Evolutionary conservation across 139 green algal genomes (phyloP), one percentile per base, ranked within the genome.

Genomic region (Bryopsis sp.): DNA sequence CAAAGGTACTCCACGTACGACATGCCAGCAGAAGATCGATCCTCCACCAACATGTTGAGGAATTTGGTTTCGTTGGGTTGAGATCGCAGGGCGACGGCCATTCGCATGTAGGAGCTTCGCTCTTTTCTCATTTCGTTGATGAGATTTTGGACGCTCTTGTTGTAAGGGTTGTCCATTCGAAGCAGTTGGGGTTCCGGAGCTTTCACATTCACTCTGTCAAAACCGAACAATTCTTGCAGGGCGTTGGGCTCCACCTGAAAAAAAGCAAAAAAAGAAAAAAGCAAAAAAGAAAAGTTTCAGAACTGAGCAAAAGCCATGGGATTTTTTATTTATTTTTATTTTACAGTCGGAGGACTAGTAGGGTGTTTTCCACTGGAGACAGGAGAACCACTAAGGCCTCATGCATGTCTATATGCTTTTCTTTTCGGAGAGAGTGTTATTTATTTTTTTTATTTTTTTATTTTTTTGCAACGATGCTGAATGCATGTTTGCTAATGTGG

Each of bases 1-100:
- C 90, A 95, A 39, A 96, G 73, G 71, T 82, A 93, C 74, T 96
- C 90, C 36, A 96, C 86, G 67, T 96, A 96, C 48, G 67, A 83
- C 75, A 84, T 82, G 26, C 88, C 88, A 1, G 72, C 80, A 1
- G 58, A 75, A 8, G 63, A 77, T 6, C 80, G 68, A 70, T 96
- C 90, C 73, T 96, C 90, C n/a, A 92, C 75, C 70, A 96, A 76
- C 29, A 72, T 34, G 28, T 72, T 65, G 37, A 84, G 81, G 72
- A 95, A 95, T 1, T 72, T 58, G 7, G 67, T 48, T 72, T 92
- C 87, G 2, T 74, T 36, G 8, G 78, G 57, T 37, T 48, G 33
- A 32, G 37, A 74, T 36, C 32, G 39, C 43, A 72, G 5, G 47
- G 32, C 38, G 39, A 72, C 66, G 37, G 22, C 43, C 36, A 72